Percentiles rank a stretch among this genome's conserved stretches.
Conservation (phyloP, 148 eudicot species). For the Silene uniflora region DNA sequence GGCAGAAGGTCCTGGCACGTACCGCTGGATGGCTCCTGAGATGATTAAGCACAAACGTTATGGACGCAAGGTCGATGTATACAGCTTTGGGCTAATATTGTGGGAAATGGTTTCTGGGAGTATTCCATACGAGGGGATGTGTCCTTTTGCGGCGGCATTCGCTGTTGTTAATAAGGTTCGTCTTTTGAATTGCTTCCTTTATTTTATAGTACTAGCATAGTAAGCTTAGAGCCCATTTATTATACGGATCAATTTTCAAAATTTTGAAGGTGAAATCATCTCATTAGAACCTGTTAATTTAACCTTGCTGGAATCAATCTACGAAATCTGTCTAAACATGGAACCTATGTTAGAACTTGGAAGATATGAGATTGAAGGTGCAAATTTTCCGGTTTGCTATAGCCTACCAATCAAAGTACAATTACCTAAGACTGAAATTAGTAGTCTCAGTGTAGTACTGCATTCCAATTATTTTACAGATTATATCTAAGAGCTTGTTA, state of each 20-base stretch:
- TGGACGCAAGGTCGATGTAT: slow-evolving; percentile 90
- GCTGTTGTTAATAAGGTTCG: slow-evolving; percentile 87
- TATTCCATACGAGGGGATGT: slow-evolving; percentile 83
- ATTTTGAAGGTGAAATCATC: background rate
- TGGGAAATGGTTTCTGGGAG: slow-evolving; percentile 84
- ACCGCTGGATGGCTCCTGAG: slow-evolving; percentile 99
- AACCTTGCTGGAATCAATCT: background rate
- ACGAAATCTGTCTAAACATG: background rate
- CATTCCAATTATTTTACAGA: no score
- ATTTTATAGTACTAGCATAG: background rate
- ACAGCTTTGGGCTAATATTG: slow-evolving; percentile 80
- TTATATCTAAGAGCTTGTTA: no score
- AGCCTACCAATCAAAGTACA: background rate
- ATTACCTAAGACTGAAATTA: no score
- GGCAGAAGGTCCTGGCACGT: slow-evolving; percentile 88
- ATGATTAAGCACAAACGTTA: slow-evolving; percentile 77
- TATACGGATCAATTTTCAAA: no score
- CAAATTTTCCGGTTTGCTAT: background rate
- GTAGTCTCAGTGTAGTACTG: background rate
- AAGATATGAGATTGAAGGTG: background rate
- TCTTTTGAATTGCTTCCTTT: background rate
- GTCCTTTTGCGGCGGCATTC: slow-evolving; percentile 89
- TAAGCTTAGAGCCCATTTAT: background rate
- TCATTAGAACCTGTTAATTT: background rate
- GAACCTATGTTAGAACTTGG: background rate